These are phyloP conservation scores for Coniferiporia weirii DNA, from an alignment of 1,284 basidiomycete genomes.

Conservation along the genomic window DNA sequence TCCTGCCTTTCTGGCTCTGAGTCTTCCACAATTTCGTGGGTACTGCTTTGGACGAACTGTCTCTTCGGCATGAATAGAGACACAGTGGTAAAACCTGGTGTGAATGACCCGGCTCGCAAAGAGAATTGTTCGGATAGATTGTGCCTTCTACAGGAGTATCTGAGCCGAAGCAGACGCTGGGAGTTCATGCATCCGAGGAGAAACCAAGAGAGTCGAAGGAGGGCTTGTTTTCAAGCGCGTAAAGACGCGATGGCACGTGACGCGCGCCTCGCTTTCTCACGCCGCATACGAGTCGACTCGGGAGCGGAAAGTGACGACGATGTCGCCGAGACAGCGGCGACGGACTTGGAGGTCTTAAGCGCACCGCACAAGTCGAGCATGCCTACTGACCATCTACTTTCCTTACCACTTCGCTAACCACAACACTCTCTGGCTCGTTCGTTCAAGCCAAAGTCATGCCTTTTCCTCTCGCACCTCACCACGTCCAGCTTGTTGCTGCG, in stretches of 20 bases:
- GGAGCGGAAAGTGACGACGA: not conserved
- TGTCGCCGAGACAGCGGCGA: not conserved
- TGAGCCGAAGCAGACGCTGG: not conserved
- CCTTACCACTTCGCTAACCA: not conserved
- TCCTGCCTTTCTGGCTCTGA: constrained; percentile 59
- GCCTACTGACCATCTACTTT: not conserved
- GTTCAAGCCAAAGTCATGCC: constrained; percentile 33
- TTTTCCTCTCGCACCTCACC: constrained; percentile 72
- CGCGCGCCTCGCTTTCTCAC: not conserved
- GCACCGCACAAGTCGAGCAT: not conserved
- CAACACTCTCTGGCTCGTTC: not conserved
- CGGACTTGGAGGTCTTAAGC: not conserved
- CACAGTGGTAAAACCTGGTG: not conserved
- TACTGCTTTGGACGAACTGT: not conserved
- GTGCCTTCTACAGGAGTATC: not conserved
- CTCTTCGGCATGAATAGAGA: not conserved
- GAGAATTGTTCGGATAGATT: not conserved
- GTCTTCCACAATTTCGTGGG: constrained; percentile 48
- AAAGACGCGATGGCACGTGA: not conserved
- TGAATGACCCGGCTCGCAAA: not conserved
- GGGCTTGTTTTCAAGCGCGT: not conserved
- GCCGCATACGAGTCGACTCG: not conserved
- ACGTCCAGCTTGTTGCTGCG: constrained; percentile 80
- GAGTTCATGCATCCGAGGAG: not conserved
- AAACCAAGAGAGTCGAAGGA: not conserved